A percentile compares a stretch with the other conserved stretches of the same genome.
phyloP scores from a whole-genome alignment of 106 monocot genomes.

The Dendrobium catenatum region DNA sequence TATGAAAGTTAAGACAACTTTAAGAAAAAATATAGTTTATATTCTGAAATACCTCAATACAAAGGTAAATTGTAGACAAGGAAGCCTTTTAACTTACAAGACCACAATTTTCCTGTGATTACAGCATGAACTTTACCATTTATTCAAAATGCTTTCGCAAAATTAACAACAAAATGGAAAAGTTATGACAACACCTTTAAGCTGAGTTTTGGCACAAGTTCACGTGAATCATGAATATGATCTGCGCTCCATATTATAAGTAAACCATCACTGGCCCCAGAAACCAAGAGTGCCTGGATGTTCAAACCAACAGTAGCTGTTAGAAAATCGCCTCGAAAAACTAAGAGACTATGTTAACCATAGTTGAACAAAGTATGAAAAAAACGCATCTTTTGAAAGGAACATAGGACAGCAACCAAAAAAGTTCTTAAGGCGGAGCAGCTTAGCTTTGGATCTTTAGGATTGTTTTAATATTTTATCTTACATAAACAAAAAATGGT shows the following conservation, averaged over 20 bases:
- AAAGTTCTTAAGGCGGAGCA: not conserved
- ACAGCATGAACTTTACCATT: not conserved
- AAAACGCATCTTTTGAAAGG: not conserved
- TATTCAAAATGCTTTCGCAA: not conserved
- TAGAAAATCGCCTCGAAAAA: not conserved
- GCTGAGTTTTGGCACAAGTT: conserved; percentile 92
- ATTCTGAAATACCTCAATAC: not conserved
- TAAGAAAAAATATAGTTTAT: not conserved
- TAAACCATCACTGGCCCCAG: conserved; percentile 94
- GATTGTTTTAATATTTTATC: not conserved
- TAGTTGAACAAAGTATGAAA: not conserved
- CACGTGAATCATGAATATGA: conserved; percentile 91
- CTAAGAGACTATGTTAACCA: not conserved
- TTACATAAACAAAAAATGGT: not conserved
- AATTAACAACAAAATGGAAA: conserved; percentile 4
- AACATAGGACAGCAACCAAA: not conserved
- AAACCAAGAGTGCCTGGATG: conserved; percentile 83
- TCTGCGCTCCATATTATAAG: conserved; percentile 95
- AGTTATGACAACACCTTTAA: conserved; percentile 47
- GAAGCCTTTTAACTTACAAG: not conserved
- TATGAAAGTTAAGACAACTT: not conserved
- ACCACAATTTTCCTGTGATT: not conserved
- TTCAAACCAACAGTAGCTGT: not conserved
- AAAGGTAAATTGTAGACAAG: not conserved
- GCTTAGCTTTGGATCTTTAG: not conserved